These are phyloP conservation scores for Logfia minima DNA, from an alignment of 129 eudicot species.

Conservation along the genomic window DNA sequence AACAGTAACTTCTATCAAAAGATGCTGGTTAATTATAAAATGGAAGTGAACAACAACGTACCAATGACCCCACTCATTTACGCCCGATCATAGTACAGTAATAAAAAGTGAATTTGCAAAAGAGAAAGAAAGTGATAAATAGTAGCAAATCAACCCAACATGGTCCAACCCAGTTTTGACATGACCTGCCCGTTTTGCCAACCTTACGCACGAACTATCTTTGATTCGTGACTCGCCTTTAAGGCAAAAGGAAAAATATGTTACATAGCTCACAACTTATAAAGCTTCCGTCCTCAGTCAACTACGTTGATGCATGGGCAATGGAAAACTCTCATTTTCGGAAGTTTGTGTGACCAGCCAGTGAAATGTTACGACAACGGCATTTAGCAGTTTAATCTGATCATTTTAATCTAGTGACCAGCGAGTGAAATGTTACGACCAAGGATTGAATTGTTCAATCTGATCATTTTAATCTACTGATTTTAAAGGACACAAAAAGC, in stretches of 20 bases:
- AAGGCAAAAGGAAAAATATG: neutral
- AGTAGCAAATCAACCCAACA: too few relatives aligned
- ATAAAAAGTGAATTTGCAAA: too few relatives aligned
- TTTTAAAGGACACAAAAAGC: neutral
- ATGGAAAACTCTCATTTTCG: too few relatives aligned
- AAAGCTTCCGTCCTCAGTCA: neutral
- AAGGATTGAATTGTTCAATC: neutral
- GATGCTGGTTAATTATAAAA: too few relatives aligned
- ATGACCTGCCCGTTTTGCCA: neutral
- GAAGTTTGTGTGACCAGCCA: too few relatives aligned
- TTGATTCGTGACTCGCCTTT: neutral
- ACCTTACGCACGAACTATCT: neutral
- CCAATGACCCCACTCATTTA: too few relatives aligned
- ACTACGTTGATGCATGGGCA: neutral
- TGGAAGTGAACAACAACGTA: too few relatives aligned
- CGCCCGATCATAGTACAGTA: too few relatives aligned
- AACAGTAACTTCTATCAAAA: too few relatives aligned
- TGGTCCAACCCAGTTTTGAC: neutral
- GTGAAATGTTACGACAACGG: neutral
- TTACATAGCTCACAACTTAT: neutral
- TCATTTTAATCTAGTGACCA: too few relatives aligned
- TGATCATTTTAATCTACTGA: too few relatives aligned
- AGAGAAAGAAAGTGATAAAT: too few relatives aligned
- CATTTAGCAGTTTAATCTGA: neutral
- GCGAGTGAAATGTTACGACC: neutral